Evolutionary conservation across 768 basidiomycete genomes (phyloP).

Genomic region (Coprinopsis strossmayeri): DNA sequence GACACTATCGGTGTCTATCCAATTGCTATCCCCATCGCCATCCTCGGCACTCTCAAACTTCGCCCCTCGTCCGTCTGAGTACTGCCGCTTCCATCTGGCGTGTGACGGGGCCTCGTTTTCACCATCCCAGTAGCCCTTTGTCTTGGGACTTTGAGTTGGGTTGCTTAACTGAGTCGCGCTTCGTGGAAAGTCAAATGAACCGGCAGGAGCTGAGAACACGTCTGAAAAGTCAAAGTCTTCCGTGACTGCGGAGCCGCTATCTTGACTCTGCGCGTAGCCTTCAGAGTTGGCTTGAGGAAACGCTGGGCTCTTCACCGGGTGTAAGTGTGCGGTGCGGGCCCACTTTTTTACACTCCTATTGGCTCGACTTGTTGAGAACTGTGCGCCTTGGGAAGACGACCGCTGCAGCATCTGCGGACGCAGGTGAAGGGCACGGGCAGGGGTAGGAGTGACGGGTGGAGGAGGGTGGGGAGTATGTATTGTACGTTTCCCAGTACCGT

Average conservation of each 20-base stretch:
- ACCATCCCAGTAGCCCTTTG: too few species aligned
- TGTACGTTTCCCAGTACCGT: slow-evolving; percentile 7
- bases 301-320: slow-evolving; percentile 19
- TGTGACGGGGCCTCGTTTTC: background rate
- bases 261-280: background rate
- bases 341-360: slow-evolving; percentile 45
- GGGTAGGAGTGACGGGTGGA: slow-evolving; percentile 17
- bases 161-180: too few species aligned
- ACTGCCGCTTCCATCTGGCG: background rate
- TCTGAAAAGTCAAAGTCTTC: background rate
- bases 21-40: slow-evolving; percentile 5
- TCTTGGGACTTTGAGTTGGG: too few species aligned
- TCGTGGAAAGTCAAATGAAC: background rate
- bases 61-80: background rate
- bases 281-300: background rate
- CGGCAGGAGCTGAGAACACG: slow-evolving; percentile 1
- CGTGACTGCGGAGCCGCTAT: background rate
- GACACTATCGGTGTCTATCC: slow-evolving; percentile 9
- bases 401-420: slow-evolving; percentile 30
- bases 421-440: slow-evolving; percentile 20
- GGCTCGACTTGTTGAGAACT: slow-evolving; percentile 1
- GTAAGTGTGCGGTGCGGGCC: slow-evolving; percentile 64
- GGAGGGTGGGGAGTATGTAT: background rate
- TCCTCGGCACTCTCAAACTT: background rate
- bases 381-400: slow-evolving; percentile 36